phyloP scores from a whole-genome alignment of 345 rosid genomes.

The Kernera saxatilis region DNA sequence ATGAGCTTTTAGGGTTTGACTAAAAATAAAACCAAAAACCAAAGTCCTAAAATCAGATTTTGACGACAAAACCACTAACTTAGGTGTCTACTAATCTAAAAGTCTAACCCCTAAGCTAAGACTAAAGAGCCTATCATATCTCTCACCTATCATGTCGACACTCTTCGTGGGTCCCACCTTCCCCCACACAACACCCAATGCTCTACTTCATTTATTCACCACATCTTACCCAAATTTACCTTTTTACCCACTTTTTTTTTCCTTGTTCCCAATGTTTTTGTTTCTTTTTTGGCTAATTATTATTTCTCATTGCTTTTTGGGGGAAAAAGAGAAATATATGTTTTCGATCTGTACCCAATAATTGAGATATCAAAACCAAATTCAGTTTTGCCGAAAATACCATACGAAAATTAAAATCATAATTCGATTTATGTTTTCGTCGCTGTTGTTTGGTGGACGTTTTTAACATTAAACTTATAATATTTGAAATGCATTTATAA shows the following conservation, averaged over 20 bases:
- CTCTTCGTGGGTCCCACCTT: conserved; percentile 4
- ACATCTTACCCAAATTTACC: conserved; percentile 31
- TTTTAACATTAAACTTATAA: background rate
- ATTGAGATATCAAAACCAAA: conserved; percentile 3
- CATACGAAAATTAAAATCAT: background rate
- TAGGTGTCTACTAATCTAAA: conserved; percentile 23
- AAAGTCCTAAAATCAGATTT: conserved; percentile 18
- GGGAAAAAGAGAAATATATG: background rate
- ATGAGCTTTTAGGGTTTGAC: conserved; percentile 33
- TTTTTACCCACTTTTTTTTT: conserved; percentile 20
- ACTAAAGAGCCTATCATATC: conserved; percentile 19
- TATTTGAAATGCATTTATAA: background rate
- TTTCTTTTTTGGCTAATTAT: conserved; percentile 16
- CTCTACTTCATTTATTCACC: conserved; percentile 18
- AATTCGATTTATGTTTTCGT: background rate
- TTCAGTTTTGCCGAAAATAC: background rate
- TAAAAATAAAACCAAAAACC: conserved; percentile 5
- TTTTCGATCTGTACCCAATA: background rate
- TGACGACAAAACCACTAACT: conserved; percentile 19
- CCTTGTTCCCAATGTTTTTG: conserved; percentile 25
- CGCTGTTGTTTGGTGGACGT: background rate
- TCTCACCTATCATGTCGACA: conserved; percentile 26
- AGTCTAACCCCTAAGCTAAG: conserved; percentile 8
- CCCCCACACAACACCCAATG: background rate
- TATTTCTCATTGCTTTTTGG: background rate